Evolutionary conservation across 805 yeast genomes (phyloP), one percentile per base, ranked within the genome.

Genomic region (Debaryomyces maramus): DNA sequence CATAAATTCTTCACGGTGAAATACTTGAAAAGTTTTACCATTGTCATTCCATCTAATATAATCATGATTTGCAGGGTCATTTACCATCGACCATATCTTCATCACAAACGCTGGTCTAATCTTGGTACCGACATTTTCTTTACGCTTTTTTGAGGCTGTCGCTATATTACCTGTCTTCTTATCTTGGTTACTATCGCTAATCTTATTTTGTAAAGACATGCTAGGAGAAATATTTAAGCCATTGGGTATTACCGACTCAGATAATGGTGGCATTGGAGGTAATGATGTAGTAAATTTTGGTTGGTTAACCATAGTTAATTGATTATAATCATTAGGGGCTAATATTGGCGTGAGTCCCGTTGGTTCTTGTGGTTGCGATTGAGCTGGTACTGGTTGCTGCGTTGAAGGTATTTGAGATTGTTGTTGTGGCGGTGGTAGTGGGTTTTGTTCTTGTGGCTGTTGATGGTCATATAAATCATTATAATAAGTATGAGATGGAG

Each of bases 41-140:
- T 87, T 90, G 1, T 80, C 76, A 52, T 80, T 71, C 99, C 99
- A 93, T 27, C 81, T 71, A 34, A 93, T 91, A 52, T 80, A 80
- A 32, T 83, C 75, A 13, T 73, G 60, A 60, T 90, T 91, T 0
- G 63, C 53, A 1, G 79, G 70, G 57, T 91, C 97, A 58, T 90
- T 90, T 6, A 93, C 89, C 97, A 93, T 93, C 26, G 83, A 77
- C 99, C 99, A 91, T 14, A 93, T 68, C 61, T 93, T 93, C 72
- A 83, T 80, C 7, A 93, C 96, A 66, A 93, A 93, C 0, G 96
- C 95, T 1, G 98, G 95, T 38, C 88, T 70, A 0, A 81, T 56
- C 53, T 83, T 84, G n/a, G 72, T 66, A 2, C 60, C 61, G 6
- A 52, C 44, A 1, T 48, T 41, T 20, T 67, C 72, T 44, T 65